These are phyloP conservation scores for Hymenoscyphus salicellus DNA, from an alignment of 2,329 filamentous ascomycete species.

Conservation along the genomic window DNA sequence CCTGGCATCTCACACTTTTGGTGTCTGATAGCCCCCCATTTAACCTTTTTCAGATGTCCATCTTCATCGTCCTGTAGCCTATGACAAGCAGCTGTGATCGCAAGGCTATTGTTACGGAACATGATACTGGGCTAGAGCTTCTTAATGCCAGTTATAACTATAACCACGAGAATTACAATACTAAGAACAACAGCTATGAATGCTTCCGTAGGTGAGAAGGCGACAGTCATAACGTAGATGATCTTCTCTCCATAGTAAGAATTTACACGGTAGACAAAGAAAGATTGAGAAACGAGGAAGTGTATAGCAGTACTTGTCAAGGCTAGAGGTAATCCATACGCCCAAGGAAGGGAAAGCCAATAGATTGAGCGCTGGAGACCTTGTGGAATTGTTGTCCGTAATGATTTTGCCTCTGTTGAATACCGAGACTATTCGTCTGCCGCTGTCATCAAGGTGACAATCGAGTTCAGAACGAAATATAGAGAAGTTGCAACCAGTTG, in stretches of 20 bases:
- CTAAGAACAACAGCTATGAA: conserved; percentile 20
- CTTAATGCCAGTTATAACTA: conserved; percentile 17
- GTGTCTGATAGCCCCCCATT: conserved; percentile 20
- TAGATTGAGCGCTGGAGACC: conserved; percentile 36
- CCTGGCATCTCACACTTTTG: conserved; percentile 12
- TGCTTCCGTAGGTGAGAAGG: conserved; percentile 27
- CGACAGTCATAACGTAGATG: too few species aligned
- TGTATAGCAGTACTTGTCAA: conserved; percentile 34
- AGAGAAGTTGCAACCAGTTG: conserved; percentile 34
- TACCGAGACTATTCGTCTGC: conserved; percentile 16
- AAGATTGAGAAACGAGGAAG: conserved; percentile 40
- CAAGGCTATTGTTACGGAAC: conserved; percentile 26
- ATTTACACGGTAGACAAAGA: conserved; percentile 37
- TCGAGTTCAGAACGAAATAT: conserved; percentile 35
- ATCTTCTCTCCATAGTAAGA: too few species aligned
- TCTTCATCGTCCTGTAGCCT: conserved; percentile 11
- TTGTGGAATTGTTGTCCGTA: conserved; percentile 35
- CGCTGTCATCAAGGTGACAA: conserved; percentile 21
- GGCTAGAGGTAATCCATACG: conserved; percentile 37
- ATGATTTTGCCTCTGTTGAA: conserved; percentile 34
- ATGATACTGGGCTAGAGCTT: conserved; percentile 18
- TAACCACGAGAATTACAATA: conserved; percentile 12
- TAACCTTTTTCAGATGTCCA: conserved; percentile 14
- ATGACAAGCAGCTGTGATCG: conserved; percentile 25
- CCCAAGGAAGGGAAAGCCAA: conserved; percentile 39